Evolutionary conservation across 257 asterid genomes (phyloP), one percentile per base, ranked within the genome.

Genomic region (Knoxia roxburghii): DNA sequence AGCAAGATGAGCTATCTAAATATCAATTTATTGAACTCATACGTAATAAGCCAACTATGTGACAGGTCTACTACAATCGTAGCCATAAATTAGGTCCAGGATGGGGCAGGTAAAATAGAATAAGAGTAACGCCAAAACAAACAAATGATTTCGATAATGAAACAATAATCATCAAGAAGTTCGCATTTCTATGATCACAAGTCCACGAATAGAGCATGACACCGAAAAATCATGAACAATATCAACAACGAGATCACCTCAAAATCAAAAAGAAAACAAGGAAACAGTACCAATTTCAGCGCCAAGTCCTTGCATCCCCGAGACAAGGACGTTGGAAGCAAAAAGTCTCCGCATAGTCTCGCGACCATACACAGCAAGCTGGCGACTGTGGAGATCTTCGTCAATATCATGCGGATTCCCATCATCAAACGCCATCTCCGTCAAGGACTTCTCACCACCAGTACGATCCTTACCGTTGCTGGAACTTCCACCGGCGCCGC

Each of bases 361-460:
- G 30, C 98, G 89, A 46, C 98, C 98, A 64, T 91, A 91, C 46
- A 91, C 98, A 0, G 98, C 98, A 6, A 91, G 91, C 84, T 91
- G 98, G 60, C 98, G 67, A 81, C 99, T 94, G 77, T 94, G 99
- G 69, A 93, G 95, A 86, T 90, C 97, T 81, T 93, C 99, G 68
- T 93, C 97, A 23, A 93, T 90, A 74, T 90, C 99, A 30, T 78
- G 84, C 2, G 86, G 78, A 64, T 78, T 90, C 7, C 95, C 99
- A 72, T 88, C 77, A 77, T 84, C 88, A 67, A 90, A 90, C 20
- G 95, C 97, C 99, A 93, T 93, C 8, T 88, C 89, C 12, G 86
- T 75, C 63, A 86, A 72, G 0, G 87, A 82, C 41, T 51, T 82
- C 51, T 83, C 86, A 66, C 75, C 76, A n/a, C n/a, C 9, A 37